Evolutionary conservation across 2,329 filamentous ascomycete genomes (phyloP), one percentile per base, ranked within the genome.

Genomic region (Phialocephala subalpina): DNA sequence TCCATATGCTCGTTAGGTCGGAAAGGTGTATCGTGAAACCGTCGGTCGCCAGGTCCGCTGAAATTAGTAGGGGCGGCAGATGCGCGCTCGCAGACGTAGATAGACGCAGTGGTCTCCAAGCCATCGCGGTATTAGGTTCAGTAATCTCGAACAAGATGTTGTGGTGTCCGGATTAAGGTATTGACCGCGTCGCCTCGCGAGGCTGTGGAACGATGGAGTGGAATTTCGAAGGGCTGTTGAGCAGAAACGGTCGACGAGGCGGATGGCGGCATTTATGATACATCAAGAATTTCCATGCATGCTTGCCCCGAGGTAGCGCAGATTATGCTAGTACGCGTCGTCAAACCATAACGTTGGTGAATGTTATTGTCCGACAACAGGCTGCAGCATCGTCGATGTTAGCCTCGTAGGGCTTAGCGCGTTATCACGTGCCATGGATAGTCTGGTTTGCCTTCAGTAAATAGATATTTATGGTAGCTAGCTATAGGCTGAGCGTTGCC

Each of bases 1-100:
- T 79, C 92, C 92, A 96, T n/a, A 94, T 80, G 70, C 89, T 86
- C 74, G 86, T 88, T 66, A 94, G 82, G 75, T 95, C 92, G 2
- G 91, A 93, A 45, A 95, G 75, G 65, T 87, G 83, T 33, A 94
- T 76, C 1, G 80, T 83, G 79, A 94, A 94, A 12, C 87, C 84
- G 14, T 83, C 78, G 18, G 80, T 60, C 5, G 80, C 80, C 73
- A 91, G 88, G 33, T 77, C 74, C 22, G 85, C 81, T 67, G 90
- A 91, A 52, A 91, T 82, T 38, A 94, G 81, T 8, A 94, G 82
- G 42, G 84, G 80, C 12, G 90, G 91, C 6, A 88, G 71, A 20
- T 78, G 77, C 14, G 78, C 63, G 36, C 60, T 60, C 36, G 67
- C 70, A 62, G 65, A 63, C 33, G 45, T 12, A 20, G 67, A 70